phyloP scores from a whole-genome alignment of 1,284 basidiomycete genomes.

The Ustilago loliicola region DNA sequence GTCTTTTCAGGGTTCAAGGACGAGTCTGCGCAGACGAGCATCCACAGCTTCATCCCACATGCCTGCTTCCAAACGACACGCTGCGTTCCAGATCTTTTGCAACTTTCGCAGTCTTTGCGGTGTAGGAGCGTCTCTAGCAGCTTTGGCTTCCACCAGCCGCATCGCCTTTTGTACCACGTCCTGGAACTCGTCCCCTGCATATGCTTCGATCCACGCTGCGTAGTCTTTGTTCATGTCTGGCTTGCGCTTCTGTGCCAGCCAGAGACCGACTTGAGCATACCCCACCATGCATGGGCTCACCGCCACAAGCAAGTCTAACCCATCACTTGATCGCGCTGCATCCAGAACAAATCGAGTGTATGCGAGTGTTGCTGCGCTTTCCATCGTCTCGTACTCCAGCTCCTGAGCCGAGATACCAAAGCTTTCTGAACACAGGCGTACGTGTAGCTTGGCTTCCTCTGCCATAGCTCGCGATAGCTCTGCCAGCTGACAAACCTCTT shows the following conservation, averaged over 20 bases:
- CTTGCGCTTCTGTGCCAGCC: constrained; percentile 71
- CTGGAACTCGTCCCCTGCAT: constrained; percentile 80
- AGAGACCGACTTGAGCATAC: constrained; percentile 90
- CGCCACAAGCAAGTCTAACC: constrained; percentile 81
- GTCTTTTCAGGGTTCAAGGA: constrained; percentile 33
- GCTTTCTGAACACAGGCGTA: constrained; percentile 49
- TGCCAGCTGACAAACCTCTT: constrained; percentile 78
- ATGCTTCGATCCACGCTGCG: constrained; percentile 83
- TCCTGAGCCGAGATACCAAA: constrained; percentile 49
- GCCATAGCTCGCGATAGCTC: constrained; percentile 72
- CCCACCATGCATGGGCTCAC: constrained; percentile 88
- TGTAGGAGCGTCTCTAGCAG: constrained; percentile 78
- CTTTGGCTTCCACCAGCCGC: constrained; percentile 72
- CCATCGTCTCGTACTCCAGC: constrained; percentile 50
- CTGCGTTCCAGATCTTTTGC: constrained; percentile 81
- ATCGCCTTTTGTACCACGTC: constrained; percentile 79
- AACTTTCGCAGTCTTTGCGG: constrained; percentile 77
- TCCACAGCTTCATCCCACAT: constrained; percentile 89
- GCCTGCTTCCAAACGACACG: constrained; percentile 81
- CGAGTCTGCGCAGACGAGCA: constrained; percentile 16
- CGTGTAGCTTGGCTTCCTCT: constrained; percentile 59
- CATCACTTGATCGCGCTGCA: constrained; percentile 74
- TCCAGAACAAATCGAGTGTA: constrained; percentile 68
- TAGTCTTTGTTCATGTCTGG: constrained; percentile 29
- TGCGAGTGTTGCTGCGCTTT: constrained; percentile 62